Conservation (phyloP, 1,139 yeast genomes). For the Candida sojae region DNA sequence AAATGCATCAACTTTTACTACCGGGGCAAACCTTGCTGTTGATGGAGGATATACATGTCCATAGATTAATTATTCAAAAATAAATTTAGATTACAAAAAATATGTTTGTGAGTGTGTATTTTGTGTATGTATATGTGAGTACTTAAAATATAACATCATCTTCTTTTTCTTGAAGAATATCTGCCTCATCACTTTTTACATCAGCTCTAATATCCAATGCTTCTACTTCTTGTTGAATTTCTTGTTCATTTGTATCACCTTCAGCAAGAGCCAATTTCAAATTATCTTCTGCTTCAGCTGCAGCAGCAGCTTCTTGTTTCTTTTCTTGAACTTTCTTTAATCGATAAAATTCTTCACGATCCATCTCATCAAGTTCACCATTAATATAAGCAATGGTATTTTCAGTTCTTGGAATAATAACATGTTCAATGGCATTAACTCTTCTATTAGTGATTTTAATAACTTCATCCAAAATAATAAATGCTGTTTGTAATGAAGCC, state of each 20-base stretch:
- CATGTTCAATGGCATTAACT: constrained; percentile 98
- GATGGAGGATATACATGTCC: constrained; percentile 79
- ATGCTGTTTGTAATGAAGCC: constrained; percentile 94
- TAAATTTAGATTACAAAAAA: no score
- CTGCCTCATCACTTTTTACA: constrained; percentile 22
- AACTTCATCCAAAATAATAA: constrained; percentile 93
- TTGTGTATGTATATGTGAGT: no score
- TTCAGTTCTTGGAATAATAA: constrained; percentile 95
- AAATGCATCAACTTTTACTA: constrained; percentile 78
- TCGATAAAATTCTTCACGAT: constrained; percentile 96
- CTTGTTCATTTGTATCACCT: constrained; percentile 20
- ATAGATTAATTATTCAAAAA: constrained; percentile 14
- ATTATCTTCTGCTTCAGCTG: constrained; percentile 55
- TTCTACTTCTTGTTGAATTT: constrained; percentile 24
- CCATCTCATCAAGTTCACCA: constrained; percentile 95
- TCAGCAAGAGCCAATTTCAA: constrained; percentile 16
- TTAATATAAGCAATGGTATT: constrained; percentile 91
- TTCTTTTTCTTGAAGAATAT: constrained; percentile 40
- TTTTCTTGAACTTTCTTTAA: constrained; percentile 96
- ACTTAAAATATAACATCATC: constrained; percentile 44
- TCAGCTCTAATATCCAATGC: constrained; percentile 24
- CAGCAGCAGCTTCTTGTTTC: constrained; percentile 79
- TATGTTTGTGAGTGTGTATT: no score
- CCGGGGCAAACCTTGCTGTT: constrained; percentile 80
- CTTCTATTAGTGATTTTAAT: constrained; percentile 97